Base-by-base conservation (phyloP, 495 filamentous ascomycete genomes). In the Durotheca rogersii region DNA sequence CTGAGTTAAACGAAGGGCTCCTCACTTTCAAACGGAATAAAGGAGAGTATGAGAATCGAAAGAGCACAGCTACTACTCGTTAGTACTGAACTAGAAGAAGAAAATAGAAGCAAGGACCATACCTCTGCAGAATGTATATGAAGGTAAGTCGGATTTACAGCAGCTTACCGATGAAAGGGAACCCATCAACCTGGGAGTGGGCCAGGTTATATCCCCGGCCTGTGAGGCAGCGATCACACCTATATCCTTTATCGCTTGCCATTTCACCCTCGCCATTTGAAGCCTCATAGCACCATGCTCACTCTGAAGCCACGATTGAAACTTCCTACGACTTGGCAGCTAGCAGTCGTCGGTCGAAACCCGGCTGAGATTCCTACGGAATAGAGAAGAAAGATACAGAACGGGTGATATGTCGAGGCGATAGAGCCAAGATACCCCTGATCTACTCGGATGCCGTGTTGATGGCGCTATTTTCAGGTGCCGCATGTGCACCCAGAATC, bases 21-120 rank as follows among this genome's bases (percentile, higher is more conserved):
- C 56, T 37, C 48, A 63, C 60, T 61, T 48, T 58, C 61, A 58
- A 61, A 61, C 61, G 61, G 55, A 10, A n/a, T 41, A 44, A 44
- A 58, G 10, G 43, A 47, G 19, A 47, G 37, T 6, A 55, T 37
- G n/a, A 53, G 61, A 61, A 61, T 38, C 7, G 35, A 51, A 41
- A 43, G 61, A 64, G 58, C 61, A 23, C 61, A 61, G 61, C 61
- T 64, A 37, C 6, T 20, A 12, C 35, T 36, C 16, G 31, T 63
- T 39, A 63, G 47, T 29, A 21, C 25, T 4, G 19, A 30, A 4
- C 4, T 5, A 37, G 40, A 29, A 12, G 25, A 5, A 29, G n/a
- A 10, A 16, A 3, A 29, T 9, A 7, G 7, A 21, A 11, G 23
- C 15, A n/a, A 23, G 14, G 1, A 12, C 15, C 10, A 21, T 61